Percentiles rank a stretch among this genome's conserved stretches.
phyloP scores from a whole-genome alignment of 164 flowering plant species.

The Vitis rupestris region DNA sequence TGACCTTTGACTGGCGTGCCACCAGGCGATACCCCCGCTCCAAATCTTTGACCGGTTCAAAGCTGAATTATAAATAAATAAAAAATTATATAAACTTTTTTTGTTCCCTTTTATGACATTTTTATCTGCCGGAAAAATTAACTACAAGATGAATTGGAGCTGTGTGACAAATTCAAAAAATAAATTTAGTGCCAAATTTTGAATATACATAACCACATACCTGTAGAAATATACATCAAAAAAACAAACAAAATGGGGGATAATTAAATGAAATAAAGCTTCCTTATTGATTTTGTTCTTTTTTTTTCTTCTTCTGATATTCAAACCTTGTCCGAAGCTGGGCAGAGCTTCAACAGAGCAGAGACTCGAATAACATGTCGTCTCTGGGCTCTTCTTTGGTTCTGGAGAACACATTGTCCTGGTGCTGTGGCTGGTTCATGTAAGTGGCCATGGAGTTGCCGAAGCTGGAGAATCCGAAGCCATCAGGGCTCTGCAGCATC shows the following conservation, averaged over 20 bases:
- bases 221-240: constrained; percentile 10
- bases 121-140: neutral
- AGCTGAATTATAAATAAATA: neutral
- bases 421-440: constrained; percentile 19
- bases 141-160: neutral
- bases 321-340: too few relatives aligned
- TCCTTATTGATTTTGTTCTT: neutral
- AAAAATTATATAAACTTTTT: neutral
- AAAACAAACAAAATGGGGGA: constrained; percentile 9
- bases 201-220: constrained; percentile 14
- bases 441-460: constrained; percentile 23
- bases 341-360: constrained; percentile 15
- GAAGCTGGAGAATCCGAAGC: constrained; percentile 36
- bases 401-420: constrained; percentile 24
- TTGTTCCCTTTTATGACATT: neutral
- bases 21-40: constrained; percentile 9
- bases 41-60: constrained; percentile 27
- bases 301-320: too few relatives aligned
- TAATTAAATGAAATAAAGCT: constrained; percentile 16
- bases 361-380: constrained; percentile 27
- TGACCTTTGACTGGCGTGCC: constrained; percentile 26
- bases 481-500: constrained; percentile 41
- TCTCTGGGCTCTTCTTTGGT: constrained; percentile 44
- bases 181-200: neutral
- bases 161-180: constrained; percentile 10